Percentiles rank a stretch among this genome's conserved stretches.
These are phyloP conservation scores for Lasiosphaeriaceae sp. DNA, from an alignment of 495 filamentous ascomycete species.

Conservation along the genomic window DNA sequence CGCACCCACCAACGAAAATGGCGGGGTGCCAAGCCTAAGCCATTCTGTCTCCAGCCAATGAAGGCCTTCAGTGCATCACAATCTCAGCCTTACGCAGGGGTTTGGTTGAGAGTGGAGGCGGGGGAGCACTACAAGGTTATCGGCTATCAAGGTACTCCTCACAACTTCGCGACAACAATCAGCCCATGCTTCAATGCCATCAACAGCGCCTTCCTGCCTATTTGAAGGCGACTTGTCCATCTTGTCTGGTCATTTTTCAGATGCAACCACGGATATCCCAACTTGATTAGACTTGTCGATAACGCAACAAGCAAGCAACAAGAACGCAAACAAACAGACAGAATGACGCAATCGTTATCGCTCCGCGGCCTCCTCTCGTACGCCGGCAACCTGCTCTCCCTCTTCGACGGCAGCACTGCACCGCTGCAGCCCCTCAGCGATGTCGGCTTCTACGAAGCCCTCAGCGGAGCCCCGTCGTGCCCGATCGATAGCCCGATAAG, in stretches of 20 bases:
- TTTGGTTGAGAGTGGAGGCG: not conserved
- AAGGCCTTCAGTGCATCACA: not conserved
- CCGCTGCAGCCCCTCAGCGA: constrained; percentile 4
- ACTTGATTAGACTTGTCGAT: not conserved
- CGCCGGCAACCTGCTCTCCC: constrained; percentile 12
- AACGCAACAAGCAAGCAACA: not conserved
- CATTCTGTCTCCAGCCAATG: not conserved
- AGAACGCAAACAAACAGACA: not conserved
- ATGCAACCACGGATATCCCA: not conserved
- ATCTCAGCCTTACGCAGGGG: not conserved
- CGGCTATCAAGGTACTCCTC: not conserved
- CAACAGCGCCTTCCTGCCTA: too few relatives aligned
- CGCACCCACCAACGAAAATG: not conserved
- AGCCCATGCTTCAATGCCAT: too few relatives aligned
- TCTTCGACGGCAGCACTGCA: not conserved
- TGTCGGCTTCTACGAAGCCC: constrained; percentile 28
- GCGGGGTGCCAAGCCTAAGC: not conserved
- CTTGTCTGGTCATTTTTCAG: too few relatives aligned
- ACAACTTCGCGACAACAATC: too few relatives aligned
- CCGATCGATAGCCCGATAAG: constrained; percentile 46
- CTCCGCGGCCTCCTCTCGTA: constrained; percentile 11
- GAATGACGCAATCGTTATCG: not conserved
- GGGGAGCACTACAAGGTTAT: not conserved
- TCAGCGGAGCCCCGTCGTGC: constrained; percentile 35
- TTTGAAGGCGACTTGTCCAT: too few relatives aligned